A percentile compares a stretch with the other conserved stretches of the same genome.
Conservation (phyloP, 768 basidiomycete species). For the Russula vinacea region DNA sequence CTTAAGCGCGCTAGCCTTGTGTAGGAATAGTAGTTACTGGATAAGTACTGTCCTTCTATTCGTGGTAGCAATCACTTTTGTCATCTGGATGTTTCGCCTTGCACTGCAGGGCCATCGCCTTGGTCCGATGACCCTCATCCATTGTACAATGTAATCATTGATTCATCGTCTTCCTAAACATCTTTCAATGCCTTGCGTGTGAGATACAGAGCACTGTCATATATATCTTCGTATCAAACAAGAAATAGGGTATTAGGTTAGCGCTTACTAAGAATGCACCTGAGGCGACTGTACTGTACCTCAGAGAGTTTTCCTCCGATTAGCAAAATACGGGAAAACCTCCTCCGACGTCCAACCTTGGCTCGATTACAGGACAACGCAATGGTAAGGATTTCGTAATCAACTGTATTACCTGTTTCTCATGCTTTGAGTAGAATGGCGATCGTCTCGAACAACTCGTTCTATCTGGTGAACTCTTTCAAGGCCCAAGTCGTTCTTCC, state of each 20-base stretch:
- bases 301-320: background rate
- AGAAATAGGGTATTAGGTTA: background rate
- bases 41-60: background rate
- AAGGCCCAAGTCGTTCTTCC: constrained; percentile 47
- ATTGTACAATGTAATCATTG: background rate
- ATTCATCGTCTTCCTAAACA: no score
- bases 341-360: background rate
- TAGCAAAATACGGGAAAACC: background rate
- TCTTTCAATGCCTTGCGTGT: background rate
- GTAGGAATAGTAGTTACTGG: constrained; percentile 1
- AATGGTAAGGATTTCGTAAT: constrained; percentile 9
- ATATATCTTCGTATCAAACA: background rate
- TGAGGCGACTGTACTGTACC: no score
- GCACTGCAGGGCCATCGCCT: background rate
- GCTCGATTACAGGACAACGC: background rate
- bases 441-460: constrained; percentile 58
- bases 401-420: background rate
- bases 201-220: no score
- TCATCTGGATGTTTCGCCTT: constrained; percentile 3
- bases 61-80: background rate
- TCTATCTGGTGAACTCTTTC: constrained; percentile 76
- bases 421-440: constrained; percentile 24
- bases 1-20: constrained; percentile 37
- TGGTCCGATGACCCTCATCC: background rate
- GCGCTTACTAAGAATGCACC: background rate